A percentile compares a stretch with the other conserved stretches of the same genome.
These are phyloP conservation scores for Scheffersomyces titani DNA, from an alignment of 1,139 yeast genomes.

Conservation along the genomic window DNA sequence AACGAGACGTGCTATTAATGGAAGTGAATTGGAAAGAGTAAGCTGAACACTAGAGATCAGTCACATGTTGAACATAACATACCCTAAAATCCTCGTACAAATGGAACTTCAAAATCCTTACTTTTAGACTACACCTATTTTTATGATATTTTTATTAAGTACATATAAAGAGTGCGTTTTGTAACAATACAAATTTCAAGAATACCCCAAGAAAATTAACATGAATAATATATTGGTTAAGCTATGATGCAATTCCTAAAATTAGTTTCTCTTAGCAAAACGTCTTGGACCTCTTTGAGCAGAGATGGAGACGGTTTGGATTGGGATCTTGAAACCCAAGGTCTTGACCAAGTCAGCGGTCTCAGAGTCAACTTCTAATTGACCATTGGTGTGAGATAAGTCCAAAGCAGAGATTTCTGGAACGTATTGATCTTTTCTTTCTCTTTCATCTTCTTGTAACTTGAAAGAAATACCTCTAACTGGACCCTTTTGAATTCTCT, in stretches of 20 bases:
- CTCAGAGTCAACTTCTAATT: constrained; percentile 96
- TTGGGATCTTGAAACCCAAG: constrained; percentile 95
- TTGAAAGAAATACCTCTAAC: constrained; percentile 99
- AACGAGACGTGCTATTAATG: no score
- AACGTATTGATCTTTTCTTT: constrained; percentile 99
- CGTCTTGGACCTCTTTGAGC: constrained; percentile 93
- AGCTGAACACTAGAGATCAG: no score
- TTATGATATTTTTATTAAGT: constrained; percentile 5
- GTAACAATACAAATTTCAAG: constrained; percentile 1
- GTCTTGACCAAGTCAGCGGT: constrained; percentile 96
- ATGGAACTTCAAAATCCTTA: background rate
- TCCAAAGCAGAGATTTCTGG: constrained; percentile 99
- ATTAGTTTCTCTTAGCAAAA: constrained; percentile 91
- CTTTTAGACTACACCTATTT: background rate
- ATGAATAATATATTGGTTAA: background rate
- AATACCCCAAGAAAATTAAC: background rate
- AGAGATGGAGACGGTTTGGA: constrained; percentile 88
- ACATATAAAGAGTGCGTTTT: constrained; percentile 8
- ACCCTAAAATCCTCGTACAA: background rate
- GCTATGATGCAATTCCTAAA: constrained; percentile 4
- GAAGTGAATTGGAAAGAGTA: no score
- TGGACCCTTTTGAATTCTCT: constrained; percentile 99
- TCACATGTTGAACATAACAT: no score
- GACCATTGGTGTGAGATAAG: constrained; percentile 94
- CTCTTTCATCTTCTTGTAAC: constrained; percentile 99